phyloP scores from a whole-genome alignment of 306 rosid species.

The Arachis stenosperma region DNA sequence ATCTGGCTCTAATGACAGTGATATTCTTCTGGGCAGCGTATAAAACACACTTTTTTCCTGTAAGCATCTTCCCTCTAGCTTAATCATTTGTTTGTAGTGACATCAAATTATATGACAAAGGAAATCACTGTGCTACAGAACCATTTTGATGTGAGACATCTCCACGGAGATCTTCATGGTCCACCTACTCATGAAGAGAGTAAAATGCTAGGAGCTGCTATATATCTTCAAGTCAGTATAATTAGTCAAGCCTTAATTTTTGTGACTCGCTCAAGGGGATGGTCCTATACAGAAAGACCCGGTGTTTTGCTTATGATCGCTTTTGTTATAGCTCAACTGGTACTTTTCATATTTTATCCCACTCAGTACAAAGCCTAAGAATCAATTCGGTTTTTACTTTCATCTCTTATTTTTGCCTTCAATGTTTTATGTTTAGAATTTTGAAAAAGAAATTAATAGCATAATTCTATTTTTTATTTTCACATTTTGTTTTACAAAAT shows the following conservation, averaged over 20 bases:
- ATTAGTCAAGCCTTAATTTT: slow-evolving; percentile 79
- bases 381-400: not conserved
- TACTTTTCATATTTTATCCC: slow-evolving; percentile 16
- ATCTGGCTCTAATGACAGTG: slow-evolving; percentile 66
- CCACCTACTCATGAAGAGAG: slow-evolving; percentile 12
- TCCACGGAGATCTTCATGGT: not conserved
- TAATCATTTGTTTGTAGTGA: not conserved
- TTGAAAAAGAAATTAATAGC: too few species aligned
- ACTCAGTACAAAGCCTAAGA: not conserved
- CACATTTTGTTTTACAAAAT: too few species aligned
- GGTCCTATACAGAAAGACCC: slow-evolving; percentile 77
- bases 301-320: slow-evolving; percentile 63
- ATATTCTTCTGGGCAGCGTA: slow-evolving; percentile 55
- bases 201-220: slow-evolving; percentile 57
- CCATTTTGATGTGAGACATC: slow-evolving; percentile 45
- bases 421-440: too few species aligned
- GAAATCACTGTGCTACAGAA: slow-evolving; percentile 41
- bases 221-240: slow-evolving; percentile 77
- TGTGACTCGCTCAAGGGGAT: slow-evolving; percentile 70
- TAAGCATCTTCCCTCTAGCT: slow-evolving; percentile 39
- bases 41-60: slow-evolving; percentile 58
- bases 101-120: not conserved
- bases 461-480: too few species aligned
- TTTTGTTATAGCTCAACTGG: slow-evolving; percentile 73
- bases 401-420: too few species aligned